Percentiles rank a stretch among this genome's conserved stretches.
phyloP scores from a whole-genome alignment of 2,329 filamentous ascomycete species.

The Aureobasidium sp. region DNA sequence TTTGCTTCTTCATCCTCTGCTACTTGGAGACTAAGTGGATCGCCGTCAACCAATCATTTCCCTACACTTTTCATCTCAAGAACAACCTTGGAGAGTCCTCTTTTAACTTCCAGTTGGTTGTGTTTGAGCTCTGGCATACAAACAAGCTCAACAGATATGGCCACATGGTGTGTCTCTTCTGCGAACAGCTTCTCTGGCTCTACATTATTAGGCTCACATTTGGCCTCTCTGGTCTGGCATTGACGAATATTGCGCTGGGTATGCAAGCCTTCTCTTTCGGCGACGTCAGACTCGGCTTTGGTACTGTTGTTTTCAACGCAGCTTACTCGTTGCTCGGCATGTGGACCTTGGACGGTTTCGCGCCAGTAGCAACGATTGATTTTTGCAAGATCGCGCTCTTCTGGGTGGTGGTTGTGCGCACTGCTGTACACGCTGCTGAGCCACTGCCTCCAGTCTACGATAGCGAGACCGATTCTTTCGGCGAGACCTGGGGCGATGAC shows the following conservation, averaged over 20 bases:
- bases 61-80: conserved; percentile 22
- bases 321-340: conserved; percentile 20
- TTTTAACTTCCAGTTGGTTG: conserved; percentile 20
- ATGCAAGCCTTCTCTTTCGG: conserved; percentile 20
- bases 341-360: conserved; percentile 5
- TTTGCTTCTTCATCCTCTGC: conserved; percentile 22
- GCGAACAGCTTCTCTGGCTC: conserved; percentile 19
- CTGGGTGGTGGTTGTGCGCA: conserved; percentile 21
- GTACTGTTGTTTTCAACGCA: conserved; percentile 4
- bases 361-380: conserved; percentile 4
- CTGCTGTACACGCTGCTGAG: conserved; percentile 21
- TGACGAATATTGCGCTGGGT: conserved; percentile 6
- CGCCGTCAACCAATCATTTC: conserved; percentile 22
- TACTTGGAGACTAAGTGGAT: conserved; percentile 22
- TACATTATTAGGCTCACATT: conserved; percentile 19
- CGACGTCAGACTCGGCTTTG: conserved; percentile 7
- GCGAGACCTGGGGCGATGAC: conserved; percentile 15
- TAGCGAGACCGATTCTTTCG: conserved; percentile 6
- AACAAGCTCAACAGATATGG: conserved; percentile 23
- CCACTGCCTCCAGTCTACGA: conserved; percentile 20
- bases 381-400: conserved; percentile 19
- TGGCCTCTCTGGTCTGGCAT: conserved; percentile 14
- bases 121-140: conserved; percentile 22
- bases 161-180: conserved; percentile 22
- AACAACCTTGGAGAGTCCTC: conserved; percentile 16